Evolutionary conservation across 345 rosid species (phyloP), one percentile per base, ranked within the genome.

Genomic region (Gossypioides kirkii): DNA sequence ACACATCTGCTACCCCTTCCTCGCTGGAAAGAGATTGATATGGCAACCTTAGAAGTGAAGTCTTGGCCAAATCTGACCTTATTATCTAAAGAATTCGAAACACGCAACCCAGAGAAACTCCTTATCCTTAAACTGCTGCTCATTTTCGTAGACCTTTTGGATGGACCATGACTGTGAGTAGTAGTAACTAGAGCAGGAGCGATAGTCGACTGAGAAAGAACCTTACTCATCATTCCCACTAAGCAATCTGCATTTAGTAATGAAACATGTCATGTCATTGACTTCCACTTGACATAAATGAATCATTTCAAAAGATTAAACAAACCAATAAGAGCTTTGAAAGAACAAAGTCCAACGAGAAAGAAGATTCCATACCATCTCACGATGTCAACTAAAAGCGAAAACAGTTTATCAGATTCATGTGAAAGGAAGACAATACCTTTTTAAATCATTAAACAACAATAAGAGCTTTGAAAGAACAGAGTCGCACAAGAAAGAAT

Each of bases 201-300:
- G 71, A 78, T 77, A 64, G 86, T 81, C 25, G 81, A 80, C 72
- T 82, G 86, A 78, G 87, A 88, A 38, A 90, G 78, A 72, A 90
- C 80, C 83, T 90, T 83, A 69, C 87, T 89, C 98, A 94, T 94
- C 28, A 56, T 75, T 72, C 28, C 42, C 13, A 72, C 70, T 52
- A 54, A 62, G 36, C 64, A 55, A 71, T 67, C 93, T 87, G 90
- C 90, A 87, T 18, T 69, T 32, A n/a, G 73, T 10, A 23, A 77
- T 25, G 46, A 36, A 61, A 58, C 38, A 43, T 2, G 14, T 45
- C 45, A 25, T 10, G 41, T 62, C 10, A 36, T 23, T 8, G 4
- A 46, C 10, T 6, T 38, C 47, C 25, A 38, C 67, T 62, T 2
- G 10, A 7, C 25, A 62, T n/a, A 32, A 32, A 16, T 17, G 8